Percentiles rank a stretch among this genome's conserved stretches.
Evolutionary conservation across 306 rosid species (phyloP).

Genomic region (Sicyos baderoa): DNA sequence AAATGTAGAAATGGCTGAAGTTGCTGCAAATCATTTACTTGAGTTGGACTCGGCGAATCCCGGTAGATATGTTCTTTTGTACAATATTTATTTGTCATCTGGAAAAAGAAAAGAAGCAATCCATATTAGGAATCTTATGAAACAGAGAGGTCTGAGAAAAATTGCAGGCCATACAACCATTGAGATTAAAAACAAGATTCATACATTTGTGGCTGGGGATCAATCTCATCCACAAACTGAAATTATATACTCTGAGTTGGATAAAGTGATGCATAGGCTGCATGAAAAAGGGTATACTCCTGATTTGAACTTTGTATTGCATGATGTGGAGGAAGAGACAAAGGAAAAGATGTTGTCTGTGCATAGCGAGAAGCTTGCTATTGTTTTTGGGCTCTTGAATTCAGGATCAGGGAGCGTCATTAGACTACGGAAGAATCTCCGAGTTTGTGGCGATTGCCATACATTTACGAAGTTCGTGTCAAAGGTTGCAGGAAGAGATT

Average conservation of each 20-base stretch:
- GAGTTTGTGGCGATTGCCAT: conserved; percentile 43
- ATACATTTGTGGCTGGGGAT: conserved; percentile 40
- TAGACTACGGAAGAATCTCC: conserved; percentile 35
- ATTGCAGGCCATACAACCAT: conserved; percentile 30
- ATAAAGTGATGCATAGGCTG: conserved; percentile 29
- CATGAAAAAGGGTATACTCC: conserved; percentile 32
- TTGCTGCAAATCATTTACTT: conserved; percentile 28
- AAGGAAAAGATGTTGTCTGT: conserved; percentile 31
- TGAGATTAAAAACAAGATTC: conserved; percentile 31
- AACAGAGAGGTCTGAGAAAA: conserved; percentile 34
- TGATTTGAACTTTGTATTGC: conserved; percentile 32
- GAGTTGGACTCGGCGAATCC: conserved; percentile 32
- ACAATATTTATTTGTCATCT: conserved; percentile 35
- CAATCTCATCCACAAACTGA: conserved; percentile 24
- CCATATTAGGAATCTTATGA: conserved; percentile 32
- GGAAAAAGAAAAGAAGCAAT: conserved; percentile 27
- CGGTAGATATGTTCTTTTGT: conserved; percentile 37
- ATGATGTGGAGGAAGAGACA: conserved; percentile 35
- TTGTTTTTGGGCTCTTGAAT: conserved; percentile 30
- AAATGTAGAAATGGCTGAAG: conserved; percentile 36
- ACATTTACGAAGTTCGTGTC: conserved; percentile 32
- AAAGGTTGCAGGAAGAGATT: conserved; percentile 31
- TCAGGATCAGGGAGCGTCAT: conserved; percentile 21
- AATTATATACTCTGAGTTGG: conserved; percentile 30
- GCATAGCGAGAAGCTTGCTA: conserved; percentile 41